Evolutionary conservation across 495 filamentous ascomycete species (phyloP).

Genomic region (Podospora anserina): DNA sequence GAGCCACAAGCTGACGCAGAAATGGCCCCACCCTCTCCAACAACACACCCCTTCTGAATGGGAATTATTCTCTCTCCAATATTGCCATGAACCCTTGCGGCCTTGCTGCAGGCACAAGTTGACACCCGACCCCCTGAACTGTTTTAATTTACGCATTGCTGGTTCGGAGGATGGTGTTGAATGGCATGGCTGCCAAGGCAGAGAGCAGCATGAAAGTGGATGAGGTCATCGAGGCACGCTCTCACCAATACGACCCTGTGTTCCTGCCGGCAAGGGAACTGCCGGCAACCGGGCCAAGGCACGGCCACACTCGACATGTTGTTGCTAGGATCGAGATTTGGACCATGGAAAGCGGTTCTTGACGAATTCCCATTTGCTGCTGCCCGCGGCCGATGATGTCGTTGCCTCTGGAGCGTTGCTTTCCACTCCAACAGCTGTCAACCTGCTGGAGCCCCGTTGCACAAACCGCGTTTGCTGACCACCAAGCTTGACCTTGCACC

Average conservation of each 20-base stretch:
- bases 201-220: neutral
- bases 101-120: neutral
- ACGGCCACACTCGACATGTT: neutral
- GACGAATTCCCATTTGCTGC: slow-evolving; percentile 8
- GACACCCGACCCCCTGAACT: neutral
- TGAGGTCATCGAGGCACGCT: neutral
- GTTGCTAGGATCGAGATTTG: slow-evolving; percentile 3
- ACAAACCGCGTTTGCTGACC: neutral
- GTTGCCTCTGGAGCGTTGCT: slow-evolving; percentile 8
- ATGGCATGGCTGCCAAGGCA: neutral
- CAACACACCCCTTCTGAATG: neutral
- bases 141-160: neutral
- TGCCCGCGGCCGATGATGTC: slow-evolving; percentile 1
- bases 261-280: neutral
- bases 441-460: neutral
- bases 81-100: neutral
- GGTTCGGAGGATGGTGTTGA: neutral
- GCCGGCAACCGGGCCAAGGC: neutral
- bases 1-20: neutral
- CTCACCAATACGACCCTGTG: neutral
- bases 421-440: neutral
- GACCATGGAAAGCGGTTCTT: neutral
- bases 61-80: neutral
- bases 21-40: neutral
- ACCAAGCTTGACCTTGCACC: neutral